phyloP scores from a whole-genome alignment of 163 green algal genomes.

The Chlamydomonas reinhardtii region DNA sequence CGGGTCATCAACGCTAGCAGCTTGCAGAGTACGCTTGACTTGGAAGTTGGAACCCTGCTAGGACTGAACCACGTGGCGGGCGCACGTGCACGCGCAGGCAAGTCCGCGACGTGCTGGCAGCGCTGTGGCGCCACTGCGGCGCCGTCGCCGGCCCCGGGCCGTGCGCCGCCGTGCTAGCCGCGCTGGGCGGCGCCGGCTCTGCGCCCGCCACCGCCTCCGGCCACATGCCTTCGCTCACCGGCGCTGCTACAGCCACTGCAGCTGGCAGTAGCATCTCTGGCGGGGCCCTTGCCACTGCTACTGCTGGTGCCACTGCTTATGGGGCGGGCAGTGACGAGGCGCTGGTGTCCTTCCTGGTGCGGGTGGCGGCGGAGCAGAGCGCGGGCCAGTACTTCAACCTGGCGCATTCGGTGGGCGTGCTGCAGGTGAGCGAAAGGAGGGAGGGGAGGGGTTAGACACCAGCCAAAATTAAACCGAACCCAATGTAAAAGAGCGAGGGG shows the following conservation, averaged over 20 bases:
- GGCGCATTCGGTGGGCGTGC: constrained; percentile 23
- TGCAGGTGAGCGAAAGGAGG: constrained; percentile 17
- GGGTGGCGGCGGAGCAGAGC: constrained; percentile 27
- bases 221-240: not conserved
- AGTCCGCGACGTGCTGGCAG: constrained; percentile 32
- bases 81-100: constrained; percentile 2
- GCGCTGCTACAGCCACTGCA: too few species aligned
- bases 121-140: constrained; percentile 11
- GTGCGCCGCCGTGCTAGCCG: not conserved
- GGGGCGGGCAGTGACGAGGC: not conserved
- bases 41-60: too few species aligned
- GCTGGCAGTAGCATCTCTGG: too few species aligned
- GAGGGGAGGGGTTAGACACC: too few species aligned
- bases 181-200: not conserved
- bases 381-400: constrained; percentile 33
- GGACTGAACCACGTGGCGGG: too few species aligned
- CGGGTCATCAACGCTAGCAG: too few species aligned
- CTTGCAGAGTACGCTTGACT: too few species aligned
- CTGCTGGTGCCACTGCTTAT: too few species aligned
- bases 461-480: too few species aligned
- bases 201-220: not conserved
- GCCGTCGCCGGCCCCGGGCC: not conserved
- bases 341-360: constrained; percentile 32
- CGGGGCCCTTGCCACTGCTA: too few species aligned
- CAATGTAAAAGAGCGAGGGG: too few species aligned